These are phyloP conservation scores for Dacryopinax primogenitus DNA, from an alignment of 768 basidiomycete species.

Conservation along the genomic window DNA sequence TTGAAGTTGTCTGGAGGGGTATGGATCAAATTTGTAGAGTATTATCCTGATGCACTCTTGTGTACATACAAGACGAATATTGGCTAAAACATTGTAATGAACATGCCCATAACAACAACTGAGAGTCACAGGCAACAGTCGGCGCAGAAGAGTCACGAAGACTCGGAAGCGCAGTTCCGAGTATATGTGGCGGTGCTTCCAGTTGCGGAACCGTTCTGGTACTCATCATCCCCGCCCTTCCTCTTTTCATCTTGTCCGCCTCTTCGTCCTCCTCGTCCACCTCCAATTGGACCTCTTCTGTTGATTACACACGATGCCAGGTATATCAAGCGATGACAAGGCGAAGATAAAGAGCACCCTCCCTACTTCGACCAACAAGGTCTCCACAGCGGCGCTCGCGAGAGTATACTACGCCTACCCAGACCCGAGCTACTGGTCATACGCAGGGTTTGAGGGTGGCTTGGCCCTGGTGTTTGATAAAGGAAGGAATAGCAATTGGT, in stretches of 20 bases:
- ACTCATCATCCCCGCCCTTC: neutral
- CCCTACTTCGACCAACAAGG: slow-evolving; percentile 50
- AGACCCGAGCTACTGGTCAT: slow-evolving; percentile 63
- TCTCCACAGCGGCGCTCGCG: slow-evolving; percentile 64
- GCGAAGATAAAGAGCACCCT: slow-evolving; percentile 53
- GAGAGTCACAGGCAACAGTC: too few species aligned
- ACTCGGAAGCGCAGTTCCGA: too few species aligned
- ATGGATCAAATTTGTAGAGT: too few species aligned
- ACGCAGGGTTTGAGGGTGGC: slow-evolving; percentile 77
- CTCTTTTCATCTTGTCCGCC: neutral
- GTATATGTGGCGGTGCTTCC: too few species aligned
- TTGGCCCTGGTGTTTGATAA: slow-evolving; percentile 58
- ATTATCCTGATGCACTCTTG: too few species aligned
- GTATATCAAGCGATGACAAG: slow-evolving; percentile 64
- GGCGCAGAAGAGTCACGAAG: too few species aligned
- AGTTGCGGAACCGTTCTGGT: too few species aligned
- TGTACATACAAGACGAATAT: too few species aligned
- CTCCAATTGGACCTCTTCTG: neutral
- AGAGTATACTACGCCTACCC: slow-evolving; percentile 87
- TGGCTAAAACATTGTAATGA: too few species aligned
- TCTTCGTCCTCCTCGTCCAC: neutral
- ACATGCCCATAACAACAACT: too few species aligned
- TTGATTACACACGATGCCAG: slow-evolving; percentile 41
- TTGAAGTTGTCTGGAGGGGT: too few species aligned
- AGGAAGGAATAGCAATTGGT: slow-evolving; percentile 40